phyloP scores from a whole-genome alignment of 2,329 filamentous ascomycete genomes.

The Amesomyces nigricolor region DNA sequence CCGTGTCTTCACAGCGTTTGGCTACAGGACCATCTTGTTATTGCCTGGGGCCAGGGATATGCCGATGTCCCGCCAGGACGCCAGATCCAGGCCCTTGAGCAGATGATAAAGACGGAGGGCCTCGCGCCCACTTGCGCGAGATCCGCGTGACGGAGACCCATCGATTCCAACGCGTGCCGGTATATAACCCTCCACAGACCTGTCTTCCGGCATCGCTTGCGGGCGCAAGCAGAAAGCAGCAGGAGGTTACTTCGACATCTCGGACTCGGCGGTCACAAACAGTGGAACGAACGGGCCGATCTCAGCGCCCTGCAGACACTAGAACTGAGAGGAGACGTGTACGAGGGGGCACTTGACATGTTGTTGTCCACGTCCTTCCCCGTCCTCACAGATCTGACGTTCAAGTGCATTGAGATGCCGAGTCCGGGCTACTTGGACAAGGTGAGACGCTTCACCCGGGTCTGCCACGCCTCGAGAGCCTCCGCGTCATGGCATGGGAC shows the following conservation, averaged over 20 bases:
- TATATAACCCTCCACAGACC: neutral
- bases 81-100: neutral
- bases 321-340: neutral
- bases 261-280: neutral
- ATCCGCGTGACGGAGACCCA: neutral
- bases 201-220: neutral
- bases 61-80: neutral
- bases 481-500: neutral
- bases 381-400: neutral
- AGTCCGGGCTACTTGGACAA: neutral
- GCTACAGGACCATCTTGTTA: neutral
- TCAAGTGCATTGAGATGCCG: neutral
- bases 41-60: no score
- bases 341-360: no score
- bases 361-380: neutral
- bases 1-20: neutral
- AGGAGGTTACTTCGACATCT: neutral
- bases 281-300: neutral
- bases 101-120: neutral
- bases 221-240: neutral
- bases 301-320: neutral
- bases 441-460: neutral
- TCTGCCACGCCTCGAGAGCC: neutral
- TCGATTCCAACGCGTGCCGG: neutral
- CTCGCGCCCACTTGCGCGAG: slow-evolving; percentile 1